Base-by-base conservation (phyloP, 2,329 filamentous ascomycete genomes). In the Balansia obtecta region DNA sequence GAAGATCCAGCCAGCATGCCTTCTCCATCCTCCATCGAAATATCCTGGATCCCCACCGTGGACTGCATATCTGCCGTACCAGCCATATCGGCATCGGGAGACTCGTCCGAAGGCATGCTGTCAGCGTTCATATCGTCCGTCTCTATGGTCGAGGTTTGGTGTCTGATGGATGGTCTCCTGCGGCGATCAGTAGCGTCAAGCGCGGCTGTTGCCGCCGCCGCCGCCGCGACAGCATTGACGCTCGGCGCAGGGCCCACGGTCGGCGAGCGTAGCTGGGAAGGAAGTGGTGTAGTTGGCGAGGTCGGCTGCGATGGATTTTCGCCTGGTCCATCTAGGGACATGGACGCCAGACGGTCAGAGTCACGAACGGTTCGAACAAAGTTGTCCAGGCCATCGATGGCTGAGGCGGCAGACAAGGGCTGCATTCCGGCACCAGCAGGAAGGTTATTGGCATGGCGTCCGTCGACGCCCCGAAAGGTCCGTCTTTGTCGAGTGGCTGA, bases 61-160 rank as follows among this genome's bases (percentile, higher is more conserved):
- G 85, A 82, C 60, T 89, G 85, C 15, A 95, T 83, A 18, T 88
- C 88, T 16, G 83, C 78, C 27, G 88, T 85, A 4, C 85, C 86
- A 52, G 91, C 80, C 68, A 90, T 86, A 50, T 88, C 86, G 34
- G 83, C 79, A 64, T 87, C 84, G 16, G 82, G 79, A 20, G 85
- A 83, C 57, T 84, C 85, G 57, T 90, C 86, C n/a, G 84, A 86
- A 16, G 81, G 79, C 61, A 85, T 80, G 59, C 91, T 89, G 55
- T 97, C 91, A 11, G 83, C 82, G 60, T 88, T 88, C 54, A 85
- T 77, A 64, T 96, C 91, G 61, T 97, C 90, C 8, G 83, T 81
- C 57, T 95, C 91, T 6, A 82, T 86, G n/a, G 86, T 93, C 16
- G 91, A 96, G 55, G 85, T 80, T 61, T 95, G 89, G 61, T 96